phyloP scores from a whole-genome alignment of 2,329 filamentous ascomycete species.

The Cercospora sesami region DNA sequence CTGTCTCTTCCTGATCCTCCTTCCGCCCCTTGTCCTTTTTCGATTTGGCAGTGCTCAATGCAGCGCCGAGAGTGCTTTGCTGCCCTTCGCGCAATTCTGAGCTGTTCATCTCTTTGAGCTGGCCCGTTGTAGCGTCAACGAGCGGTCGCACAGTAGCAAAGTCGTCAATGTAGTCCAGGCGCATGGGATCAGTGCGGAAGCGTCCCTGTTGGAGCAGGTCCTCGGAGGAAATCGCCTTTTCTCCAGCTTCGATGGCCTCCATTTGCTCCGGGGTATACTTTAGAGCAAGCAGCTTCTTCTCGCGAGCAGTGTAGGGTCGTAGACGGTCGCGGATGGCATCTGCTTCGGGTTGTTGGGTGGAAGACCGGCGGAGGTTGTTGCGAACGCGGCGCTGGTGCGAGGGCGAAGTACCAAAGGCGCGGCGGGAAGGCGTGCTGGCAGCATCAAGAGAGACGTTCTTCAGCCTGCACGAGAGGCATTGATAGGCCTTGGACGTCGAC shows the following conservation, averaged over 20 bases:
- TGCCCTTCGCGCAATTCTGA: conserved; percentile 46
- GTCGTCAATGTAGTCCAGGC: conserved; percentile 76
- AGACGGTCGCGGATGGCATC: conserved; percentile 27
- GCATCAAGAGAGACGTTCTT: conserved; percentile 20
- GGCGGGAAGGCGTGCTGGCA: conserved; percentile 31
- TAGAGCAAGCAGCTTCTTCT: conserved; percentile 62
- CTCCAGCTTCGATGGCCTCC: conserved; percentile 76
- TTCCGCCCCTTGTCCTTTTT: conserved; percentile 43
- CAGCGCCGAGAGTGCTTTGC: conserved; percentile 6
- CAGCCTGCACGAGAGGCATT: conserved; percentile 38
- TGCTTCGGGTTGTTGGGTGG: conserved; percentile 19
- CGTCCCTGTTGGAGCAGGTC: conserved; percentile 74
- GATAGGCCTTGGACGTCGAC: conserved; percentile 34
- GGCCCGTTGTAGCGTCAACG: conserved; percentile 60
- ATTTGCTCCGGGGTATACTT: conserved; percentile 81
- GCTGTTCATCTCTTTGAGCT: conserved; percentile 58
- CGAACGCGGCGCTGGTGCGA: conserved; percentile 41
- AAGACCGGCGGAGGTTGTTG: conserved; percentile 34
- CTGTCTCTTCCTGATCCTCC: conserved; percentile 34
- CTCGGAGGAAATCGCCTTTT: conserved; percentile 69
- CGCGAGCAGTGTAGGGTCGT: conserved; percentile 62
- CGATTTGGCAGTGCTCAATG: neutral
- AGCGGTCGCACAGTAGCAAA: conserved; percentile 74
- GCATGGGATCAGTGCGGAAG: conserved; percentile 70
- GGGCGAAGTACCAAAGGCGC: conserved; percentile 46